These are phyloP conservation scores for Boletus mariae DNA, from an alignment of 1,284 basidiomycete species.

Conservation along the genomic window DNA sequence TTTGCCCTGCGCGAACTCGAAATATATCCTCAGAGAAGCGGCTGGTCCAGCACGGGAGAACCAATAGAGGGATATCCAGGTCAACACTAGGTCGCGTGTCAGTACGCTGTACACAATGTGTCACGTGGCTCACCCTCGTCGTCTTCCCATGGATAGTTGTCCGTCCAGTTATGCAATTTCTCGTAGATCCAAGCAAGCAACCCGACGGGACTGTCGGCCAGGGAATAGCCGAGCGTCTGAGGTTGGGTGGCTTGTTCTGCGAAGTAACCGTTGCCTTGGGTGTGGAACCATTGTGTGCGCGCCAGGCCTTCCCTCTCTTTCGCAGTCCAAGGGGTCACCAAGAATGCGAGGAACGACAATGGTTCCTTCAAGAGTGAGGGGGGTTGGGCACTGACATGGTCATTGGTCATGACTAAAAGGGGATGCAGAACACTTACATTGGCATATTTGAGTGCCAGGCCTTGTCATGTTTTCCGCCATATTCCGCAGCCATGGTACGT, in stretches of 20 bases:
- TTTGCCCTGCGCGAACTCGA: constrained; percentile 32
- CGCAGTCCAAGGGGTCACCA: constrained; percentile 32
- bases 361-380: constrained; percentile 29
- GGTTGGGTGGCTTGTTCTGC: constrained; percentile 47
- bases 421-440: constrained; percentile 23
- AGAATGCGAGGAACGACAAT: constrained; percentile 25
- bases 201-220: constrained; percentile 56
- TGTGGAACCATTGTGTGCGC: constrained; percentile 31
- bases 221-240: constrained; percentile 54
- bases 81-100: constrained; percentile 39
- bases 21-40: constrained; percentile 54
- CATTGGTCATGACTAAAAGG: background rate
- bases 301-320: constrained; percentile 38
- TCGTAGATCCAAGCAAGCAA: constrained; percentile 61
- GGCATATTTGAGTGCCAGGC: constrained; percentile 47
- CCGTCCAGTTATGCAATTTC: constrained; percentile 51
- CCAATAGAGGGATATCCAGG: constrained; percentile 58
- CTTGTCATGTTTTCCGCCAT: constrained; percentile 41
- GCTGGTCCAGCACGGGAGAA: constrained; percentile 55
- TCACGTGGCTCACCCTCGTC: constrained; percentile 40
- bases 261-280: constrained; percentile 40
- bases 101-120: constrained; percentile 2
- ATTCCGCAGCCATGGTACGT: constrained; percentile 36
- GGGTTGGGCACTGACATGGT: constrained; percentile 19
- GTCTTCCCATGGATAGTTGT: constrained; percentile 47